Evolutionary conservation across 2,329 filamentous ascomycete species (phyloP).

Genomic region (Emericellopsis cladophorae): DNA sequence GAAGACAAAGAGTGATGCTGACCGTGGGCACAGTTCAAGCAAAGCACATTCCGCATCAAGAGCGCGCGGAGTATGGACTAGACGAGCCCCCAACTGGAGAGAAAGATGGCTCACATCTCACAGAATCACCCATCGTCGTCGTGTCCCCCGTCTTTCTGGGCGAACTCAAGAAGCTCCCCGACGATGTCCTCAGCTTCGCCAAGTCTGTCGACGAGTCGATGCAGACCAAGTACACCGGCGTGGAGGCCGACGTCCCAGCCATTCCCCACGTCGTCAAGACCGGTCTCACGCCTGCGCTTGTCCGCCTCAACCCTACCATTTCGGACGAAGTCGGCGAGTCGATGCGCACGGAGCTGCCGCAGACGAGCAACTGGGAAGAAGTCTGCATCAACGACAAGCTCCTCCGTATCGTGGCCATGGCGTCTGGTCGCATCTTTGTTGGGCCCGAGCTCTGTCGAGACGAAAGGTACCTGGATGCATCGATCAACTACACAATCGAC

Average conservation of each 20-base stretch:
- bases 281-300: slow-evolving; percentile 18
- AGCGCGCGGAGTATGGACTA: slow-evolving; percentile 9
- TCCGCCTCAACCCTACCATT: slow-evolving; percentile 22
- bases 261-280: slow-evolving; percentile 16
- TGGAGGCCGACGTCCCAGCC: slow-evolving; percentile 10
- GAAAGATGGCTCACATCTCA: background rate
- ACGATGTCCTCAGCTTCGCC: slow-evolving; percentile 5
- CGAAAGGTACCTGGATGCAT: slow-evolving; percentile 29
- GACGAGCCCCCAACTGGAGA: background rate
- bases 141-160: slow-evolving; percentile 15
- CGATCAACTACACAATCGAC: slow-evolving; percentile 33
- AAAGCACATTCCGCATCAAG: slow-evolving; percentile 14
- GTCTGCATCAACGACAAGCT: slow-evolving; percentile 26
- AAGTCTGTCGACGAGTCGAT: slow-evolving; percentile 10
- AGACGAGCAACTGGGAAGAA: slow-evolving; percentile 23
- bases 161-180: slow-evolving; percentile 6
- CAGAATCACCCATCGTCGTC: slow-evolving; percentile 13
- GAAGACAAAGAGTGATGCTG: background rate
- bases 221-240: slow-evolving; percentile 19
- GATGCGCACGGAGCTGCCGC: slow-evolving; percentile 19
- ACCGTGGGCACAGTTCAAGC: slow-evolving; percentile 12
- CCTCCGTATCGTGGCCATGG: slow-evolving; percentile 30
- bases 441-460: slow-evolving; percentile 30
- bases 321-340: slow-evolving; percentile 22
- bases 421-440: slow-evolving; percentile 33